phyloP scores from a whole-genome alignment of 2,329 filamentous ascomycete genomes.

The Pestalotiopsis sp. region DNA sequence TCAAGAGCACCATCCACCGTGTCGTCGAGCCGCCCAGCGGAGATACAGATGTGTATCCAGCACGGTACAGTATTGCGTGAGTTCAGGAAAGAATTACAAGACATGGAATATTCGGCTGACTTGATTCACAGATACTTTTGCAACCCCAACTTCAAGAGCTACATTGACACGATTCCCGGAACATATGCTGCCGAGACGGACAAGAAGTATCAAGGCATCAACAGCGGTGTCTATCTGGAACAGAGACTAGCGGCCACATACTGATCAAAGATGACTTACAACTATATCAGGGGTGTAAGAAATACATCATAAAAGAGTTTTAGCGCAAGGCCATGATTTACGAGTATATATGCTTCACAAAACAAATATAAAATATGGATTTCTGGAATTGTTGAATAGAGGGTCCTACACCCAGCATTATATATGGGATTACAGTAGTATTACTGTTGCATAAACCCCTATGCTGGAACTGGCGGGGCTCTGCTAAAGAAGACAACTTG shows the following conservation, averaged over 20 bases:
- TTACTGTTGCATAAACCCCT: neutral
- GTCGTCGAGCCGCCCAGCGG: conserved; percentile 81
- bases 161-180: conserved; percentile 80
- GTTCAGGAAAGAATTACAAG: conserved; percentile 26
- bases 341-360: neutral
- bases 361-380: neutral
- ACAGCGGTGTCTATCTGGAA: conserved; percentile 79
- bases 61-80: conserved; percentile 83
- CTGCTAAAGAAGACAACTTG: neutral
- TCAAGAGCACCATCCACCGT: conserved; percentile 87
- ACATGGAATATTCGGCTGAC: neutral
- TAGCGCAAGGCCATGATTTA: neutral
- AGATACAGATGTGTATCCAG: conserved; percentile 63
- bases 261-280: conserved; percentile 31
- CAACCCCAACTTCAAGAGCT: conserved; percentile 77
- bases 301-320: neutral
- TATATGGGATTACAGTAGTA: neutral
- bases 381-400: neutral
- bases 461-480: neutral
- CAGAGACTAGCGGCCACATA: conserved; percentile 78
- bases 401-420: neutral
- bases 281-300: neutral
- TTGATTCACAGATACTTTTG: conserved; percentile 70
- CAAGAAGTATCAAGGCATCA: conserved; percentile 80
- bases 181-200: conserved; percentile 67